Evolutionary conservation across 2,329 filamentous ascomycete genomes (phyloP), one percentile per base, ranked within the genome.

Genomic region (Trichothecium roseum): DNA sequence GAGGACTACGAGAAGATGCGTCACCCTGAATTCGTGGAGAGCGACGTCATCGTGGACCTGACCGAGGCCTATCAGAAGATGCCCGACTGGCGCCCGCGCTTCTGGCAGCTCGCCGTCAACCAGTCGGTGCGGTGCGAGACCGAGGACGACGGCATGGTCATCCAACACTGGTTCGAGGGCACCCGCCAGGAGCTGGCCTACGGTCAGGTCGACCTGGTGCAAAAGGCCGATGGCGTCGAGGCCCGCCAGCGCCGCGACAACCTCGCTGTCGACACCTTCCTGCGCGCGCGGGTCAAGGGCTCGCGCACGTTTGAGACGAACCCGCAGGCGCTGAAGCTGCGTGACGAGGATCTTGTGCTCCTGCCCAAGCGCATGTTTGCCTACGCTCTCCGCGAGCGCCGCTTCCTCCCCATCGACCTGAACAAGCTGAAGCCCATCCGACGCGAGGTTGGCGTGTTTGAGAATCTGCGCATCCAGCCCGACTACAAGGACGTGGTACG

Each of bases 1-100:
- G 48, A 50, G 28, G 43, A 51, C 13, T 53, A 57, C 12, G 40
- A 48, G 33, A 52, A 52, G 46, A 54, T 54, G 51, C 56, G 54
- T 0, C 58, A 62, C 18, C 55, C 55, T 0, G 58, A 62, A 40
- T 59, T 56, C 13, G 52, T 64, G 3, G 57, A 64, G 37, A 60
- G 57, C 31, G 57, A 64, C 17, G 57, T 64, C n/a, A 60, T 64
- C 7, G 53, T 64, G 3, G 59, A 64, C 27, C 48, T 64, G n/a
- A 51, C 50, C 1, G 58, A 63, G 40, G 60, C 59, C 0, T 60
- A 54, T 36, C 57, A 62, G 42, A 55, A 51, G 42, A 55, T 56
- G 36, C 56, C 56, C 0, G 51, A 54, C 35, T 63, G 59, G 59
- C 45, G 52, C 2, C 58, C 60, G 2, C 24, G 37, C 5, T 55